Base-by-base conservation (phyloP, 116 monocot species). In the Cymodocea nodosa region DNA sequence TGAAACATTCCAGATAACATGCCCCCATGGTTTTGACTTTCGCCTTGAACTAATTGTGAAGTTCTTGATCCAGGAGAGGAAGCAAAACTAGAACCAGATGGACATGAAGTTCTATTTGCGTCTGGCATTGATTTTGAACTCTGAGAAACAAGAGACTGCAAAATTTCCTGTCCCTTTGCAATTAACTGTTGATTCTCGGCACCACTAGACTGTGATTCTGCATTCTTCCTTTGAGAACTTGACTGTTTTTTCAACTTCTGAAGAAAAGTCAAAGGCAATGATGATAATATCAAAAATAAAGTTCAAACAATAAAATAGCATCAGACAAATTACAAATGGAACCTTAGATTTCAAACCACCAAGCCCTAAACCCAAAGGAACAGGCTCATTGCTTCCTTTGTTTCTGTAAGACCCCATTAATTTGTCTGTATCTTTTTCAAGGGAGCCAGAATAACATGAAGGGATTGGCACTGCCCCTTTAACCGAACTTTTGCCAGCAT, bases 311-410 rank as follows among this genome's bases (percentile, higher is more conserved):
- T 3, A 60, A 39, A 20, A 5, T 10, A 44, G 1, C 6, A 30
- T 23, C 36, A 62, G 9, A 62, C 6, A 4, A n/a, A 7, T 39
- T 17, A 35, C 11, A 15, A 17, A 16, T 62, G 62, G 36, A 62
- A 95, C 95, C 85, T 85, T 95, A 24, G 90, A 77, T 67, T 85
- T 79, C 62, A 95, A 62, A 69, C 79, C 79, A 61, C 87, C 87
- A 77, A 90, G 78, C 24, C 95, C 95, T 65, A 95, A 64, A 3
- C 94, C 94, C 74, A 86, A 61, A 11, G 95, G 95, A 65, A 64
- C 66, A 60, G 74, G 36, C 17, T 22, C 79, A 50, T 54, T 65
- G 66, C 79, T 72, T 9, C 74, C 76, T 19, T 58, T 48, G 0
- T 23, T 56, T 44, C 48, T 9, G 16, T 23, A 40, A 22, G 56